Percentiles rank a stretch among this genome's conserved stretches.
phyloP scores from a whole-genome alignment of 140 eudicot genomes.

The Oenanthe javanica region DNA sequence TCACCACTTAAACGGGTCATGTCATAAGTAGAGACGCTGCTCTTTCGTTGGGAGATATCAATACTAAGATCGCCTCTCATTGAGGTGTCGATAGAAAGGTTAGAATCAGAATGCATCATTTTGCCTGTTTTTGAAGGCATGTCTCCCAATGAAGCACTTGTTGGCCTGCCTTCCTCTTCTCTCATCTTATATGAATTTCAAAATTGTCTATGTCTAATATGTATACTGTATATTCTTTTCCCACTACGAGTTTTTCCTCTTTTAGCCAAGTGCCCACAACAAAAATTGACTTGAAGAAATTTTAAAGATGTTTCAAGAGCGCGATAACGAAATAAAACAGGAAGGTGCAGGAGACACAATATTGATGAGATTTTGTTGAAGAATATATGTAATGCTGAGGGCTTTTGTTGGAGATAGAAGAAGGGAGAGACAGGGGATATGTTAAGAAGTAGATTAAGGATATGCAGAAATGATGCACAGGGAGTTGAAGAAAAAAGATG shows the following conservation, averaged over 20 bases:
- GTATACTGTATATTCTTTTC: background rate
- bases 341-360: background rate
- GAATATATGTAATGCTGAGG: background rate
- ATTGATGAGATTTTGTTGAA: background rate
- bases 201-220: background rate
- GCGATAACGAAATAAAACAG: background rate
- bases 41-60: constrained; percentile 28
- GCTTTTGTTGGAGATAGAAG: too few species aligned
- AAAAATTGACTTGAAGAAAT: background rate
- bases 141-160: constrained; percentile 24
- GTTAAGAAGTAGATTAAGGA: background rate
- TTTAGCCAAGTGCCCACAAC: background rate
- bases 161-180: constrained; percentile 22
- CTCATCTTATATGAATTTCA: background rate
- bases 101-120: constrained; percentile 25
- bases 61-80: constrained; percentile 11
- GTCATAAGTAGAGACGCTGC: constrained; percentile 52
- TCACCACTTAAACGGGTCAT: constrained; percentile 39
- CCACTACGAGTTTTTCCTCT: background rate
- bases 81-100: constrained; percentile 15
- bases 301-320: background rate
- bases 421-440: too few species aligned
- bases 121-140: background rate
- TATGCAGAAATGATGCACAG: constrained; percentile 10
- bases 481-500: constrained; percentile 18